Conservation (phyloP, 2,329 filamentous ascomycete species). For the Pseudogymnoascus sp. region DNA sequence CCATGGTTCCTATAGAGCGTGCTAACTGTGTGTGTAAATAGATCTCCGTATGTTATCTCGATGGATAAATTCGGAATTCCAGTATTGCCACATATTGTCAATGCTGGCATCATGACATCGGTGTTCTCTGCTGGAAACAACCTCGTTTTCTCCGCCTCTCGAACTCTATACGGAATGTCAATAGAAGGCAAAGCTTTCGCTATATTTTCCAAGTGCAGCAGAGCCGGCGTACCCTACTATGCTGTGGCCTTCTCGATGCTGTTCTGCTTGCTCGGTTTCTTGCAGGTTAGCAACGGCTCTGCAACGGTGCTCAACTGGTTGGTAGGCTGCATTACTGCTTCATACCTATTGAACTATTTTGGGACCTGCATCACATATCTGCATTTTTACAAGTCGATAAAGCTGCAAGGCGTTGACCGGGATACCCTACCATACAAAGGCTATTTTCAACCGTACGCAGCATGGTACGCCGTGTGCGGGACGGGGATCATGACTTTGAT, state of each 20-base stretch:
- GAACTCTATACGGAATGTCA: slow-evolving; percentile 62
- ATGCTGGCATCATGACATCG: slow-evolving; percentile 59
- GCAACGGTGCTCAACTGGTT: slow-evolving; percentile 35
- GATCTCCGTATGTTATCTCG: slow-evolving; percentile 41
- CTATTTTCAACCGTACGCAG: slow-evolving; percentile 61
- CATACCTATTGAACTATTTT: slow-evolving; percentile 65
- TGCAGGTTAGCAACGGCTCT: slow-evolving; percentile 51
- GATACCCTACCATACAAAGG: slow-evolving; percentile 63
- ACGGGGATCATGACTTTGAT: slow-evolving; percentile 67
- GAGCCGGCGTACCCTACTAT: slow-evolving; percentile 49
- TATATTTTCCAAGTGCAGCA: slow-evolving; percentile 54
- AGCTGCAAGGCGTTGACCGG: slow-evolving; percentile 61
- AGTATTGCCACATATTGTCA: slow-evolving; percentile 60
- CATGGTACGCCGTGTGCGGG: slow-evolving; percentile 54
- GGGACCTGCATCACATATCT: slow-evolving; percentile 65
- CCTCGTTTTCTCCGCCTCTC: slow-evolving; percentile 58
- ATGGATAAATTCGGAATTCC: slow-evolving; percentile 60
- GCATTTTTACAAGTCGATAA: slow-evolving; percentile 61
- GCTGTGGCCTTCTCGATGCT: slow-evolving; percentile 60
- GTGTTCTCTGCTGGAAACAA: slow-evolving; percentile 56
- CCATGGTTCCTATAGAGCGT: neutral
- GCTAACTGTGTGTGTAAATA: slow-evolving; percentile 27
- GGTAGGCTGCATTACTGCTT: slow-evolving; percentile 57
- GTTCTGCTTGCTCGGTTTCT: slow-evolving; percentile 64
- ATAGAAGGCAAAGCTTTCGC: slow-evolving; percentile 58